Conservation (phyloP, 192 early-diverging fungal species). For the Linnemannia zychae region DNA sequence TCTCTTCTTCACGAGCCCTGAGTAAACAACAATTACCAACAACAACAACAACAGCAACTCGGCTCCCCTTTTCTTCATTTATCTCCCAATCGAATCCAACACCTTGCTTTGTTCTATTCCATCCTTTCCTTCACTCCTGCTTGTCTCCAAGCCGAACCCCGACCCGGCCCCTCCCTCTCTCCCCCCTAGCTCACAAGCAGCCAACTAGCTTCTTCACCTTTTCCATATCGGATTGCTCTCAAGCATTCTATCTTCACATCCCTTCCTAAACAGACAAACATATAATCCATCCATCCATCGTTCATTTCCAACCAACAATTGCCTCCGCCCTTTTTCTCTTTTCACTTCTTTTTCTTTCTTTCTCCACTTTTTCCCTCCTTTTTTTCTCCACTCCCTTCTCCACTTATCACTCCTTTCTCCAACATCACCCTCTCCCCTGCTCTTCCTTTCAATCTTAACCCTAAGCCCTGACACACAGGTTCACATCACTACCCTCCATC, state of each 20-base stretch:
- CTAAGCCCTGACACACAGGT: conserved; percentile 14
- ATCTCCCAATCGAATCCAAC: neutral
- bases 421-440: neutral
- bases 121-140: neutral
- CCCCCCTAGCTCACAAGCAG: conserved; percentile 2
- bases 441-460: conserved; percentile 4
- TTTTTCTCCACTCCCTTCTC: neutral
- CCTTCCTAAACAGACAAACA: neutral
- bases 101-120: neutral
- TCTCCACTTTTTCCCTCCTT: neutral
- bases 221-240: neutral
- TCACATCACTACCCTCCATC: conserved; percentile 4
- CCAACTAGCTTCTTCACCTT: neutral
- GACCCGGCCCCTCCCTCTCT: neutral
- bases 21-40: neutral
- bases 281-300: neutral
- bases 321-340: neutral
- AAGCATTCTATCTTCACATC: neutral
- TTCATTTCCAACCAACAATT: neutral
- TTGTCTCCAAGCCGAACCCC: neutral
- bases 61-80: neutral
- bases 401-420: neutral
- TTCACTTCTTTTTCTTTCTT: neutral
- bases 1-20: neutral
- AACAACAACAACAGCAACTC: neutral